phyloP scores from a whole-genome alignment of 352 stramenopile species.

The Pythium coloratum region DNA sequence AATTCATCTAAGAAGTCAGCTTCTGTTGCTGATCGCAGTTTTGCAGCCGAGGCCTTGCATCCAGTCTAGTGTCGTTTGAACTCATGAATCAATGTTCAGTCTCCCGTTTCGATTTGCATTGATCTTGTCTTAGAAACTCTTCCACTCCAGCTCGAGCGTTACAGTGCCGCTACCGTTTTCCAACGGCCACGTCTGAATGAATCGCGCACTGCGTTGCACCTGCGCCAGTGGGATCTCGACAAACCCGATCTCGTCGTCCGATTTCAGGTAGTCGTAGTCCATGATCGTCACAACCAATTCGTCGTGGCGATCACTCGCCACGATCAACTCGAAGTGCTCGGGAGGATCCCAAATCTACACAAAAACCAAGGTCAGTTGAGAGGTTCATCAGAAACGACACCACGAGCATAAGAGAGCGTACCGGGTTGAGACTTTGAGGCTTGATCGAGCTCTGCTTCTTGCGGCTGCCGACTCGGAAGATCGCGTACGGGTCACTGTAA shows the following conservation, averaged over 20 bases:
- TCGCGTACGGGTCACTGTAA: slow-evolving; percentile 46
- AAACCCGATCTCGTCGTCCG: slow-evolving; percentile 43
- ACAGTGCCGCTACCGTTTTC: slow-evolving; percentile 40
- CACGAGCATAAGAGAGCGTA: slow-evolving; percentile 14
- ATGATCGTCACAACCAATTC: slow-evolving; percentile 42
- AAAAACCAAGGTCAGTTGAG: not conserved
- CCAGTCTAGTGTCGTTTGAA: slow-evolving; percentile 9
- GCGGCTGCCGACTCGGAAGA: slow-evolving; percentile 39
- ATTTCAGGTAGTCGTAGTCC: slow-evolving; percentile 49
- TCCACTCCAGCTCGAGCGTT: slow-evolving; percentile 47
- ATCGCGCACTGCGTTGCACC: slow-evolving; percentile 31
- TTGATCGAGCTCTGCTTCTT: slow-evolving; percentile 47
- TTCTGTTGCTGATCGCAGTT: not conserved
- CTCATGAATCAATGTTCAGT: slow-evolving; percentile 3
- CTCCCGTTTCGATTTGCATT: not conserved
- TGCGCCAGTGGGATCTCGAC: slow-evolving; percentile 43
- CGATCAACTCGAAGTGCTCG: slow-evolving; percentile 44
- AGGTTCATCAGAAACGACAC: not conserved
- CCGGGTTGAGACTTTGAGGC: slow-evolving; percentile 37
- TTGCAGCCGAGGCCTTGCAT: not conserved
- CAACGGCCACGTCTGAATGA: slow-evolving; percentile 38
- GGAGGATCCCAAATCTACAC: slow-evolving; percentile 50
- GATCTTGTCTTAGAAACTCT: slow-evolving; percentile 33
- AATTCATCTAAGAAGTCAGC: not conserved
- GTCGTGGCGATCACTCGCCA: slow-evolving; percentile 39